Evolutionary conservation across 805 yeast genomes (phyloP).

Genomic region (Wickerhamiella nectarea): DNA sequence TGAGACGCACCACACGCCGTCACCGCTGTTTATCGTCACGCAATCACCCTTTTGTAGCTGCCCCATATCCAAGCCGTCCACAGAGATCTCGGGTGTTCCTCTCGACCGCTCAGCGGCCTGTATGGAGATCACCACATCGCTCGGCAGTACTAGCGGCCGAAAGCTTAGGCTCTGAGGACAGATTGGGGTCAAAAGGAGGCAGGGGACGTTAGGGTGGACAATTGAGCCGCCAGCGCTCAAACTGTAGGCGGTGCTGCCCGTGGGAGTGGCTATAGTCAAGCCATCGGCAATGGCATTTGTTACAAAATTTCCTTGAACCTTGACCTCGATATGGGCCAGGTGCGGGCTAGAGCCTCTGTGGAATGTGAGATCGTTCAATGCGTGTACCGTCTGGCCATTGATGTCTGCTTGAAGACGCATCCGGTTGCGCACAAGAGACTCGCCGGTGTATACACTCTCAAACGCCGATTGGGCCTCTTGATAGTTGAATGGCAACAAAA

Average conservation of each 20-base stretch:
- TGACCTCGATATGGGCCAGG: slow-evolving; percentile 69
- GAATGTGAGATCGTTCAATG: slow-evolving; percentile 82
- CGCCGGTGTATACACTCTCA: slow-evolving; percentile 46
- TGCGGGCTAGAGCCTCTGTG: slow-evolving; percentile 86
- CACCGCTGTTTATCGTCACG: slow-evolving; percentile 20
- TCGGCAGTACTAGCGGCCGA: slow-evolving; percentile 73
- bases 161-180: slow-evolving; percentile 88
- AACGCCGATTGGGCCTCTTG: slow-evolving; percentile 47
- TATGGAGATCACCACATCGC: slow-evolving; percentile 48
- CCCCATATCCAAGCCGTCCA: slow-evolving; percentile 74
- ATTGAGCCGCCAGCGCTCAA: slow-evolving; percentile 84
- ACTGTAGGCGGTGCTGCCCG: slow-evolving; percentile 91
- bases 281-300: slow-evolving; percentile 94
- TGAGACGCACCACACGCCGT: slow-evolving; percentile 81
- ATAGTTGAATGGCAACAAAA: slow-evolving; percentile 76
- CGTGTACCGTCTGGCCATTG: slow-evolving; percentile 38
- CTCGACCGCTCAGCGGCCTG: slow-evolving; percentile 25
- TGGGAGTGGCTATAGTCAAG: slow-evolving; percentile 71
- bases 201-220: slow-evolving; percentile 76
- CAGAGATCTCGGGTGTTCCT: slow-evolving; percentile 41
- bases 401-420: slow-evolving; percentile 37
- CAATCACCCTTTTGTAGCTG: slow-evolving; percentile 55
- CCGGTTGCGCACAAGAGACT: slow-evolving; percentile 62
- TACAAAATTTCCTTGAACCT: slow-evolving; percentile 66
- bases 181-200: slow-evolving; percentile 73